Base-by-base conservation (phyloP, 2,329 filamentous ascomycete genomes). In the Colletotrichum eremochloae region DNA sequence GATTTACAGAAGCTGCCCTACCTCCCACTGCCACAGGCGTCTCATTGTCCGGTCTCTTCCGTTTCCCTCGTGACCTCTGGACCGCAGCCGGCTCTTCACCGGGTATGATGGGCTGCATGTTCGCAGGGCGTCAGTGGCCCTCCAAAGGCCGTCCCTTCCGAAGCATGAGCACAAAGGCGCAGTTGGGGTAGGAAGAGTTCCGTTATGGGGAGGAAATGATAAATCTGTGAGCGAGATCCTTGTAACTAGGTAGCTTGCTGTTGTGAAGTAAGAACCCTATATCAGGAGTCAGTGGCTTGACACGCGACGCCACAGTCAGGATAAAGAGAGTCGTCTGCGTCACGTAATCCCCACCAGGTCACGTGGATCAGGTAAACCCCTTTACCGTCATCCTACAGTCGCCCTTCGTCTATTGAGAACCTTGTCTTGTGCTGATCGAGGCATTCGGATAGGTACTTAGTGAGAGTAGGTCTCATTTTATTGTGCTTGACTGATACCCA, bases 301-400 rank as follows among this genome's bases (percentile, higher is more conserved):
- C 5, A 42, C 67, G 50, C 40, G 15, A 62, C 57, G 56, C 48
- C 67, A 62, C 71, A n/a, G 24, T 42, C 33, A 56, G 18, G 29
- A 36, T 33, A 58, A 60, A 33, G 36, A 24, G 15, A 67, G 62
- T 71, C 71, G 58, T 66, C 36, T 73, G 71, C 67, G 71, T 78
- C 81, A 74, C 81, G 80, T 77, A 79, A 82, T 69, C 78, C 76
- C 79, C 81, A 77, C 81, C 80, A 77, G 61, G 76, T 83, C 81
- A 83, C 81, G 81, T 83, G 81, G 36, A 7, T 36, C 46, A 31
- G 11, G 33, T 18, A 14, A 8, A 36, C 33, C 44, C 24, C 2
- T 6, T 7, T 5, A n/a, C n/a, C n/a, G 14, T n/a, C 55, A 40
- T 6, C 40, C 6, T 18, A n/a, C 8, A 24, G 33, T 20, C 36